Conservation (phyloP, 805 yeast species). For the Zygotorulaspora sp. region DNA sequence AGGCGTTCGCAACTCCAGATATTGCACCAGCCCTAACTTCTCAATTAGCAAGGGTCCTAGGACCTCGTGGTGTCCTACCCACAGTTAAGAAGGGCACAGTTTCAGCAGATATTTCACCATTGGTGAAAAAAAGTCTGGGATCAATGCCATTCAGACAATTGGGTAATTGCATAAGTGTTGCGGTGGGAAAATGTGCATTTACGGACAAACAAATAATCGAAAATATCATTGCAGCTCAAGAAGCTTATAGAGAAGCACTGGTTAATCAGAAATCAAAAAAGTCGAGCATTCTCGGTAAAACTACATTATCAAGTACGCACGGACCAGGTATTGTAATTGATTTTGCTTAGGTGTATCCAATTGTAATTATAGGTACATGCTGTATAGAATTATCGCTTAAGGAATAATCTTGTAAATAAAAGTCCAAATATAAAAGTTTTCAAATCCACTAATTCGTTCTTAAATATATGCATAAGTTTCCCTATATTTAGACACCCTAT, state of each 20-base stretch:
- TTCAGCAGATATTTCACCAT: constrained; percentile 51
- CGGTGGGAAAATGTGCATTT: constrained; percentile 75
- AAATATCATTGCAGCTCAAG: constrained; percentile 64
- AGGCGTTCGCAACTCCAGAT: constrained; percentile 82
- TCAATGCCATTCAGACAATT: constrained; percentile 76
- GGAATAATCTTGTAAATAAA: constrained; percentile 1
- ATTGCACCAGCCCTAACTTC: constrained; percentile 55
- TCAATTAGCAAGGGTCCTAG: constrained; percentile 71
- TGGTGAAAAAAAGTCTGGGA: constrained; percentile 56
- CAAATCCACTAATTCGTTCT: too few relatives aligned
- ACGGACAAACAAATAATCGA: constrained; percentile 68
- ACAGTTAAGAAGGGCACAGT: constrained; percentile 82
- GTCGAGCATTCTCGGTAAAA: constrained; percentile 65
- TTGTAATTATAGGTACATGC: not conserved
- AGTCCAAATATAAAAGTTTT: constrained; percentile 4
- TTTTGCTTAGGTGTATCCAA: constrained; percentile 29
- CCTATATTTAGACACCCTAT: not conserved
- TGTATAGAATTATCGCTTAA: not conserved
- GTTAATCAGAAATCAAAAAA: constrained; percentile 58
- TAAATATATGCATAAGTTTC: not conserved
- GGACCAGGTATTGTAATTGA: constrained; percentile 78
- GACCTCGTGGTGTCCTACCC: constrained; percentile 90
- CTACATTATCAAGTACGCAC: constrained; percentile 61
- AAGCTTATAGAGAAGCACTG: constrained; percentile 52
- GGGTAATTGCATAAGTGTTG: constrained; percentile 53